Conservation (phyloP, 805 yeast species). For the Blastobotrys robertii region DNA sequence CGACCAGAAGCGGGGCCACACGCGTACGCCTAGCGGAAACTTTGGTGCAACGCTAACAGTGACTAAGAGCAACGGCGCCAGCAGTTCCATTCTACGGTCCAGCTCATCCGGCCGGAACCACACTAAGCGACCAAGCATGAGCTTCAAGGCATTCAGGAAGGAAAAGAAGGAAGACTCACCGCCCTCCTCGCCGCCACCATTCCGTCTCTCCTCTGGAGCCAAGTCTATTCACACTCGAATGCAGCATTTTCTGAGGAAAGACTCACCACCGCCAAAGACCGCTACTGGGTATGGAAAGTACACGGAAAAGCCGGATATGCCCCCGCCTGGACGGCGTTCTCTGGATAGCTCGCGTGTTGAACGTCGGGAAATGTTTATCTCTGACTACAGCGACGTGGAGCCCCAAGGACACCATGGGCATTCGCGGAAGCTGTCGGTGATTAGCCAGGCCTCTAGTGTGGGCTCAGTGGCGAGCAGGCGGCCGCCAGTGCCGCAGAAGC, state of each 20-base stretch:
- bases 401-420: constrained; percentile 3
- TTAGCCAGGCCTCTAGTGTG: constrained; percentile 1
- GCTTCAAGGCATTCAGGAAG: too few species aligned
- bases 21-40: constrained; percentile 3
- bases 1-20: constrained; percentile 11
- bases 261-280: constrained; percentile 41
- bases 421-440: constrained; percentile 10
- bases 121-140: too few species aligned
- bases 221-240: constrained; percentile 30
- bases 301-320: constrained; percentile 32
- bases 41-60: background rate
- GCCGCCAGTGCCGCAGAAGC: constrained; percentile 17
- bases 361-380: constrained; percentile 2
- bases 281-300: constrained; percentile 79
- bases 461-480: constrained; percentile 11
- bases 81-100: too few species aligned
- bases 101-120: too few species aligned
- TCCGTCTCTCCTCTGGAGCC: constrained; percentile 7
- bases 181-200: background rate
- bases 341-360: background rate
- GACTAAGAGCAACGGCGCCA: too few species aligned
- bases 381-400: constrained; percentile 2
- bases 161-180: constrained; percentile 1
- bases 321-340: background rate
- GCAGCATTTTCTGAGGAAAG: constrained; percentile 22